Conservation (phyloP, 306 rosid genomes). For the Castanea crenata region DNA sequence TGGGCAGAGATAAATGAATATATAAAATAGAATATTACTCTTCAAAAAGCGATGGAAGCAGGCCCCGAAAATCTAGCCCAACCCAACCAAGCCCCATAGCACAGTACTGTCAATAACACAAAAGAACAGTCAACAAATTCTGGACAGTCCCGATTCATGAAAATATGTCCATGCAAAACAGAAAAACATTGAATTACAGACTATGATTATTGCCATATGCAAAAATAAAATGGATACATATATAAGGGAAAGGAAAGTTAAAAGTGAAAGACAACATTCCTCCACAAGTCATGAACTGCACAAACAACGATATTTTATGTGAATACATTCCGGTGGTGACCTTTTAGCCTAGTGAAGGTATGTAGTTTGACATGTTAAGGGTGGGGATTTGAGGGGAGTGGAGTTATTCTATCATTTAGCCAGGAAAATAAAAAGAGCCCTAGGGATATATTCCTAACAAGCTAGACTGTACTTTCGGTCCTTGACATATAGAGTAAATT, state of each 20-base stretch:
- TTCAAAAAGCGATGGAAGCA: constrained; percentile 96
- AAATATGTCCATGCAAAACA: background rate
- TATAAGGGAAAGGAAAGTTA: background rate
- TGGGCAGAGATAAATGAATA: constrained; percentile 1
- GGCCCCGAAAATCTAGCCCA: constrained; percentile 93
- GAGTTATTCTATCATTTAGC: background rate
- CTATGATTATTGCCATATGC: background rate
- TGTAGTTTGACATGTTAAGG: background rate
- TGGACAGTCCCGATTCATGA: constrained; percentile 5
- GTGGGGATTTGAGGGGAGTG: background rate
- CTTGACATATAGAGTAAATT: background rate
- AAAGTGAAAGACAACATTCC: background rate
- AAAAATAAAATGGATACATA: background rate
- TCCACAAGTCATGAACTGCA: background rate
- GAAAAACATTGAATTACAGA: too few relatives aligned
- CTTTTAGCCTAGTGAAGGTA: background rate
- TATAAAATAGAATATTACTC: constrained; percentile 51
- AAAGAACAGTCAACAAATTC: constrained; percentile 16
- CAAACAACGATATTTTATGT: background rate
- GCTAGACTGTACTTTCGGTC: background rate
- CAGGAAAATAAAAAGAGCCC: too few relatives aligned
- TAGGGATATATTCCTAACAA: background rate
- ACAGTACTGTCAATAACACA: constrained; percentile 71
- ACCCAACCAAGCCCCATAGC: constrained; percentile 99
- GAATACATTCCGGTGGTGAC: background rate